phyloP scores from a whole-genome alignment of 331 rosid species.

The Erythrophleum ivorense region DNA sequence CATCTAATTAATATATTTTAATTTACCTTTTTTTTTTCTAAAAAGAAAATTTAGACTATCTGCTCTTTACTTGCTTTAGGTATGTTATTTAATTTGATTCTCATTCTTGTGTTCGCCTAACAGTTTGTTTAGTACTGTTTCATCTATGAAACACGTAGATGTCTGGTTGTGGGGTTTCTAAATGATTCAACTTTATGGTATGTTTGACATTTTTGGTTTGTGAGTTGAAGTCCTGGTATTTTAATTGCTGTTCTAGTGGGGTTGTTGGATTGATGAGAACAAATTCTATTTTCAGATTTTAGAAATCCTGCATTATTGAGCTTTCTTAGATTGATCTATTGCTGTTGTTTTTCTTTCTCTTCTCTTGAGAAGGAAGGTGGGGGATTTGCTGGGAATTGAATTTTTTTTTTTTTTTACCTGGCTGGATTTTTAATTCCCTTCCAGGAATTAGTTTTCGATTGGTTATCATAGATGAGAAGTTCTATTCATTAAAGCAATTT shows the following conservation, averaged over 20 bases:
- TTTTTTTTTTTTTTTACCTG: too few relatives aligned
- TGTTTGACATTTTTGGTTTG: not conserved
- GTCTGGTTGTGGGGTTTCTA: not conserved
- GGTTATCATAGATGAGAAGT: not conserved
- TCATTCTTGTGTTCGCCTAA: not conserved
- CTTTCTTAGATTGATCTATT: conserved; percentile 13
- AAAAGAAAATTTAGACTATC: not conserved
- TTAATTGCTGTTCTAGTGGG: not conserved
- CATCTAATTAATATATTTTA: conserved; percentile 17
- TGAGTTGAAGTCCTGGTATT: conserved; percentile 1
- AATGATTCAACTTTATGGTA: not conserved
- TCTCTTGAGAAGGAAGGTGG: too few relatives aligned
- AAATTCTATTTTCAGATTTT: conserved; percentile 16
- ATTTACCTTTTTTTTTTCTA: not conserved
- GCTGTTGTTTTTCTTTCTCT: not conserved
- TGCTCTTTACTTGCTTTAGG: conserved; percentile 2
- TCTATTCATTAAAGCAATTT: not conserved
- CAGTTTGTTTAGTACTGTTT: conserved; percentile 19
- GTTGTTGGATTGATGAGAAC: conserved; percentile 4
- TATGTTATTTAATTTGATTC: not conserved
- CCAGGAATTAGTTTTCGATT: conserved; percentile 20
- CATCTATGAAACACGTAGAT: not conserved
- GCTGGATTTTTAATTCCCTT: not conserved
- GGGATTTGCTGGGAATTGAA: too few relatives aligned
- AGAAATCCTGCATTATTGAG: conserved; percentile 2